Evolutionary conservation across 192 early-diverging fungal species (phyloP).

Genomic region (Coemansia sp.): DNA sequence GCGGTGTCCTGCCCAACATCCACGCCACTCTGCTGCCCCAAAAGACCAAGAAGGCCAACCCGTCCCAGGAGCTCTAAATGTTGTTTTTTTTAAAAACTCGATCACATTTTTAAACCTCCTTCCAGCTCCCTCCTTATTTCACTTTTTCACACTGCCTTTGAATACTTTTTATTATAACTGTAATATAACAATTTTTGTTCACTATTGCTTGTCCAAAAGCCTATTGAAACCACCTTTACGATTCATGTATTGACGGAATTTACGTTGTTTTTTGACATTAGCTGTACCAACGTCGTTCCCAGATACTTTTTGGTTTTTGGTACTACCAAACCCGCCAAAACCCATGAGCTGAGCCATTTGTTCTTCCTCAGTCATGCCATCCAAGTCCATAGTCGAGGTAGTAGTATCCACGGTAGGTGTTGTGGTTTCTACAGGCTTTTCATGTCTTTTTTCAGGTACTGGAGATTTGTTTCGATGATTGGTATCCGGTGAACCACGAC

Average conservation of each 20-base stretch:
- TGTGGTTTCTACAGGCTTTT: neutral
- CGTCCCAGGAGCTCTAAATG: constrained; percentile 54
- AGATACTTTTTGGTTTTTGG: constrained; percentile 73
- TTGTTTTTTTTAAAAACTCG: too few species aligned
- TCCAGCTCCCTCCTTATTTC: too few species aligned
- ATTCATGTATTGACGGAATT: constrained; percentile 95
- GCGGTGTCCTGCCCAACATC: constrained; percentile 86
- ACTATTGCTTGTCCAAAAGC: constrained; percentile 29
- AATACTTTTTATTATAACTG: constrained; percentile 4
- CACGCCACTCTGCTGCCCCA: constrained; percentile 72
- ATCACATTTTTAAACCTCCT: too few species aligned
- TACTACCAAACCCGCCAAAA: constrained; percentile 82
- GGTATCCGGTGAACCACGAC: too few species aligned
- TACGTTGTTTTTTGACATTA: constrained; percentile 79
- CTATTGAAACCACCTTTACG: constrained; percentile 84
- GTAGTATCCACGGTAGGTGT: too few species aligned
- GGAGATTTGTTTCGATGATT: too few species aligned
- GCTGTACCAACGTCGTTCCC: constrained; percentile 71
- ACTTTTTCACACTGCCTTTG: too few species aligned
- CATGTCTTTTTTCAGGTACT: neutral
- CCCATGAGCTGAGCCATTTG: constrained; percentile 86
- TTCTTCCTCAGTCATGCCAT: constrained; percentile 55
- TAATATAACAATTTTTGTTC: constrained; percentile 7
- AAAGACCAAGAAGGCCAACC: constrained; percentile 59
- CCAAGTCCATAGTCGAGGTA: too few species aligned